Percentiles rank a stretch among this genome's conserved stretches.
These are phyloP conservation scores for Asterophora parasitica DNA, from an alignment of 768 basidiomycete genomes.

Conservation along the genomic window DNA sequence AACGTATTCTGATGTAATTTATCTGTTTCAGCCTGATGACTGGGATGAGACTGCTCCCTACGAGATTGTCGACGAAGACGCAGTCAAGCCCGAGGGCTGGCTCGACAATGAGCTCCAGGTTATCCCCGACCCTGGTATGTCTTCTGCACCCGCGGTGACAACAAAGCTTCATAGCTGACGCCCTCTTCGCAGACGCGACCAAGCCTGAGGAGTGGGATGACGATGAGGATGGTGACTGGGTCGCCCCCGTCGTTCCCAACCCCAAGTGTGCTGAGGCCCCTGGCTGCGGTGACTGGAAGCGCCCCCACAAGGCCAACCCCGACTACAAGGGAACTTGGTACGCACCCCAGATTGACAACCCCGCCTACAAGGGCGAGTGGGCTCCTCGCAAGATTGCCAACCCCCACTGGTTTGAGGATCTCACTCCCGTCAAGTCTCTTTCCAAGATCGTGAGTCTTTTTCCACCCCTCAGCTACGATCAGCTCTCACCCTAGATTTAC, in stretches of 20 bases:
- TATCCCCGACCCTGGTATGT: conserved; percentile 82
- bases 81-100: conserved; percentile 92
- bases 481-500: conserved; percentile 6
- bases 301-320: conserved; percentile 86
- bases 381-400: conserved; percentile 86
- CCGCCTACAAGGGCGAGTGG: conserved; percentile 96
- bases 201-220: conserved; percentile 99
- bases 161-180: not conserved
- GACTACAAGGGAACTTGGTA: conserved; percentile 98
- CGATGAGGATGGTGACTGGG: conserved; percentile 99
- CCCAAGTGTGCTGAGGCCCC: conserved; percentile 85
- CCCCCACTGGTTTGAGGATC: conserved; percentile 88
- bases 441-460: conserved; percentile 67
- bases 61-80: conserved; percentile 84
- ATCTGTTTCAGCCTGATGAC: conserved; percentile 65
- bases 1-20: not conserved
- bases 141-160: not conserved
- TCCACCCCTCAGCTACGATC: not conserved
- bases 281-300: conserved; percentile 95
- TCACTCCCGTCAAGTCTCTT: conserved; percentile 73
- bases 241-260: conserved; percentile 85
- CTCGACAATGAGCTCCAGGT: conserved; percentile 78
- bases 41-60: conserved; percentile 98
- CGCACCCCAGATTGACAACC: conserved; percentile 93
- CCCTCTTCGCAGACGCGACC: conserved; percentile 55